phyloP scores from a whole-genome alignment of 2,329 filamentous ascomycete species.

The Exophiala sp. region DNA sequence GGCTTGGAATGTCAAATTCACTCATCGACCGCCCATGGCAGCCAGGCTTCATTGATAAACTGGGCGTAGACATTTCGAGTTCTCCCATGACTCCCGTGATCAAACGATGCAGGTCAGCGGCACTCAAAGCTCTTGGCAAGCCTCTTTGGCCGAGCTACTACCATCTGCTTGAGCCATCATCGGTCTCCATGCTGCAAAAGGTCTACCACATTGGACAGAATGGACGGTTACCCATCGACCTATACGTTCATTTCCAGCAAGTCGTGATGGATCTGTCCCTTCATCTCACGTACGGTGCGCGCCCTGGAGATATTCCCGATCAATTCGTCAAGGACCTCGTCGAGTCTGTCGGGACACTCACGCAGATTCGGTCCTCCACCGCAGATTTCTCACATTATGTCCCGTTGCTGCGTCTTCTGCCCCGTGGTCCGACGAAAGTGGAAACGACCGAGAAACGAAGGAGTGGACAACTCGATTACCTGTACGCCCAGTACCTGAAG shows the following conservation, averaged over 20 bases:
- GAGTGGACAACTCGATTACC: neutral
- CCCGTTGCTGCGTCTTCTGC: neutral
- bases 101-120: slow-evolving; percentile 3
- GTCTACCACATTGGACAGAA: neutral
- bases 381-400: slow-evolving; percentile 1
- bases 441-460: neutral
- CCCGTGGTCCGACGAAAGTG: neutral
- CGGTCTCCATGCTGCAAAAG: neutral
- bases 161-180: slow-evolving; percentile 4
- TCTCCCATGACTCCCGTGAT: slow-evolving; percentile 4
- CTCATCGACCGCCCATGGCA: slow-evolving; percentile 5
- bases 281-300: slow-evolving; percentile 4
- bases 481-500: slow-evolving; percentile 4
- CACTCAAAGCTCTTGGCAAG: slow-evolving; percentile 7
- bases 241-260: neutral
- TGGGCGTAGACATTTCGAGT: slow-evolving; percentile 9
- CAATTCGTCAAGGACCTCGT: neutral
- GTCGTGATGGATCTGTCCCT: slow-evolving; percentile 7
- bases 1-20: neutral
- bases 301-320: slow-evolving; percentile 1
- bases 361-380: slow-evolving; percentile 2
- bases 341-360: neutral
- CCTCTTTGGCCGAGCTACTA: slow-evolving; percentile 8
- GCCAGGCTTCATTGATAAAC: slow-evolving; percentile 6
- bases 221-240: neutral